These are phyloP conservation scores for Chlorella variabilis DNA, from an alignment of 163 green algal species.

Conservation along the genomic window DNA sequence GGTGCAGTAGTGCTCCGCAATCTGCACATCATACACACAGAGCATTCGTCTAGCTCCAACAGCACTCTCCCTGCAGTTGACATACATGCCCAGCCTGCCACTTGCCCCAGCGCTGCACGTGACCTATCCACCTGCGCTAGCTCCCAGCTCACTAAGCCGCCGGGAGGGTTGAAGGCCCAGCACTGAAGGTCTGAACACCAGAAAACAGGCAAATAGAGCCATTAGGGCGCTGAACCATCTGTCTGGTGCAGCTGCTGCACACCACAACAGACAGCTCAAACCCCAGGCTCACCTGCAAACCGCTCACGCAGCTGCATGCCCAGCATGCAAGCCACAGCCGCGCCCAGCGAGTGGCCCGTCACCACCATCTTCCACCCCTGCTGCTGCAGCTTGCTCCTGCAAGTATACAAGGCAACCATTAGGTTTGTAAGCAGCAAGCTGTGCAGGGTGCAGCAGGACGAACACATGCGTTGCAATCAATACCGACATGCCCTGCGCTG, in stretches of 20 bases:
- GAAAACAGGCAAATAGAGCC: too few relatives aligned
- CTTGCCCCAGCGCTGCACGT: too few relatives aligned
- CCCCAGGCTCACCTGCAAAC: constrained; percentile 44
- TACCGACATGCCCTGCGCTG: too few relatives aligned
- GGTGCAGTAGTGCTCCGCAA: constrained; percentile 54
- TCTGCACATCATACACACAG: background rate
- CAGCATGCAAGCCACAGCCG: constrained; percentile 63
- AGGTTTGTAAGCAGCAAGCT: background rate
- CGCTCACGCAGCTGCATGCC: constrained; percentile 59
- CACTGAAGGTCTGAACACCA: constrained; percentile 57
- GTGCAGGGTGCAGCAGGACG: background rate
- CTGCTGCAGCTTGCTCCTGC: constrained; percentile 30
- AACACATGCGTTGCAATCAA: background rate
- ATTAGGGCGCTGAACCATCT: too few relatives aligned
- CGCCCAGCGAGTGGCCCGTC: constrained; percentile 69
- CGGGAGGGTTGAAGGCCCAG: constrained; percentile 65
- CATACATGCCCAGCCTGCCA: too few relatives aligned
- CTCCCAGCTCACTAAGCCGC: constrained; percentile 55
- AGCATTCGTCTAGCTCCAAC: background rate
- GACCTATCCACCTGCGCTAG: constrained; percentile 35
- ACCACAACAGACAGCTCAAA: background rate
- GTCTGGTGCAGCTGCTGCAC: background rate
- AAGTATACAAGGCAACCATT: background rate
- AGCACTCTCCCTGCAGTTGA: too few relatives aligned
- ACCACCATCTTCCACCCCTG: constrained; percentile 61